Evolutionary conservation across 257 asterid genomes (phyloP), one percentile per base, ranked within the genome.

Genomic region (Solanum ossicruentum): DNA sequence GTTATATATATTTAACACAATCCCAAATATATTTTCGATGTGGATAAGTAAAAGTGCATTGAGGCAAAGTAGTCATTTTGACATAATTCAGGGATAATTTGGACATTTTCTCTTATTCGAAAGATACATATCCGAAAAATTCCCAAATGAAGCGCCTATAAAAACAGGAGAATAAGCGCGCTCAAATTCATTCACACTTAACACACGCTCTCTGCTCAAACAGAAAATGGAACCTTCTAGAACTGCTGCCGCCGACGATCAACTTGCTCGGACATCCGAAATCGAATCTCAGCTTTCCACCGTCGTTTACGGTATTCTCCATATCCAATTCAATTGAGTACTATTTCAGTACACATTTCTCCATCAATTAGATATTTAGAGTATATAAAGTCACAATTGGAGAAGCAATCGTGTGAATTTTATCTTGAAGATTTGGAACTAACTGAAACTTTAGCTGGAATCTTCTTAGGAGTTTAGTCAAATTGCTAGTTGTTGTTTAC

Each of bases 261-360:
- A 70, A 70, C 78, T 39, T 39, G 78, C 56, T 78, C 86, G 71
- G 12, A 85, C 85, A 67, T 84, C 93, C 9, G 90, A 85, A 77
- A 70, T 85, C 11, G 97, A 92, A 87, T 91, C 95, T 88, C 92
- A 90, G 89, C 93, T 95, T 78, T 89, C 95, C 79, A 85, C 98
- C 87, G 92, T 94, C 90, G 83, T 95, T 58, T 88, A 83, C 86
- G 97, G 97, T 94, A 88, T 80, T 83, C 84, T 51, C 65, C 71
- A 84, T 41, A 78, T 21, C 39, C 9, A 41, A n/a, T 21, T 43
- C 54, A 11, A 60, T 43, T 1, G 17, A 43, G 12, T 26, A 36
- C 41, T 36, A 36, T 36, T 36, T 36, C 41, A 5, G 6, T 36
- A 36, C 6, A 36, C 41, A 36, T 36, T 36, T 36, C 41, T 36